Evolutionary conservation across 306 rosid species (phyloP).

Genomic region (Vicia sativa): DNA sequence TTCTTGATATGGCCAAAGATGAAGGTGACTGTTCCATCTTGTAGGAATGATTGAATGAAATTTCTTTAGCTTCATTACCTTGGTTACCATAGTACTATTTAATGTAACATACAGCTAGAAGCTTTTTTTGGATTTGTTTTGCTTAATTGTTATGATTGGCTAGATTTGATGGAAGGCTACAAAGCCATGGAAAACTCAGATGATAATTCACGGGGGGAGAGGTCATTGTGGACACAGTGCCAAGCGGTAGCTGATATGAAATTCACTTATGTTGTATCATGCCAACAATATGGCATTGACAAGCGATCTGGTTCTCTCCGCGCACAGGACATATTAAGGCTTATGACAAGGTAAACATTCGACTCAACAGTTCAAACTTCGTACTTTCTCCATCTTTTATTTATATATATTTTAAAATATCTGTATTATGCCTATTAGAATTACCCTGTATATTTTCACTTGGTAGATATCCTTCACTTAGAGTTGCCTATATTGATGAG

Average conservation of each 20-base stretch:
- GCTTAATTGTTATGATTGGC: conserved; percentile 35
- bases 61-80: conserved; percentile 1
- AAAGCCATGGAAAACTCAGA: conserved; percentile 88
- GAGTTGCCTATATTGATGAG: conserved; percentile 96
- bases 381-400: not conserved
- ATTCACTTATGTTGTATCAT: conserved; percentile 89
- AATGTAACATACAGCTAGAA: not conserved
- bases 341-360: conserved; percentile 77
- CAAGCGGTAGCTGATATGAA: conserved; percentile 98
- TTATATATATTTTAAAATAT: conserved; percentile 24
- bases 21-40: conserved; percentile 56
- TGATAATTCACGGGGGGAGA: conserved; percentile 69
- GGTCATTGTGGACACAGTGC: conserved; percentile 89
- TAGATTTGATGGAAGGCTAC: conserved; percentile 96
- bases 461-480: conserved; percentile 89
- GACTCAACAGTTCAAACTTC: not conserved
- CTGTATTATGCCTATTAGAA: not conserved
- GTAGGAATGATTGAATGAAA: conserved; percentile 13
- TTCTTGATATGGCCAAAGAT: conserved; percentile 94
- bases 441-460: conserved; percentile 28
- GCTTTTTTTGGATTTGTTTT: conserved; percentile 11
- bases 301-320: conserved; percentile 81
- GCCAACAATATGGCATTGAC: conserved; percentile 94
- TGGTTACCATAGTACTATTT: conserved; percentile 6
- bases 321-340: conserved; percentile 85